Evolutionary conservation across 345 rosid genomes (phyloP).

Genomic region (Eucalyptus dawsonii): DNA sequence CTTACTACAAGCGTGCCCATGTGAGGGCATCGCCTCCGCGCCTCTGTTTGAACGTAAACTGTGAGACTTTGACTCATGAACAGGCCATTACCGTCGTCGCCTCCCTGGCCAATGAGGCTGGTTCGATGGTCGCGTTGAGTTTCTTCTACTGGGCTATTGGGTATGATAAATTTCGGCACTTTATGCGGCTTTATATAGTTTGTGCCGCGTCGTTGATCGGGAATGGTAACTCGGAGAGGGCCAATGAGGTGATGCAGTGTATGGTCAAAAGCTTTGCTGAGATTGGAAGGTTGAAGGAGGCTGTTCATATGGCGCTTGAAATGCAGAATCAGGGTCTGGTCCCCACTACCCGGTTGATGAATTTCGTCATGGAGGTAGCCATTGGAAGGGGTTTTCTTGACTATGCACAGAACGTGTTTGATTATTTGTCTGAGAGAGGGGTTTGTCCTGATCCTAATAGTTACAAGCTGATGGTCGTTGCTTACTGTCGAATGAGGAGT

Average conservation of each 20-base stretch:
- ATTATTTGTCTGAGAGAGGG: slow-evolving; percentile 64
- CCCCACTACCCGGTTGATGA: slow-evolving; percentile 7
- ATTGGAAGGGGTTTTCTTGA: slow-evolving; percentile 13
- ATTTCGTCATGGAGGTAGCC: slow-evolving; percentile 25
- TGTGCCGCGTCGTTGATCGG: slow-evolving; percentile 40
- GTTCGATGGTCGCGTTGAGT: slow-evolving; percentile 71
- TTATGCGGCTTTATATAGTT: slow-evolving; percentile 72
- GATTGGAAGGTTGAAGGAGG: slow-evolving; percentile 62
- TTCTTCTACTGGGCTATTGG: slow-evolving; percentile 72
- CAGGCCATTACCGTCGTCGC: slow-evolving; percentile 65
- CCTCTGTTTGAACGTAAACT: slow-evolving; percentile 22
- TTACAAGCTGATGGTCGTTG: slow-evolving; percentile 51
- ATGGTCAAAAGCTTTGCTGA: slow-evolving; percentile 66
- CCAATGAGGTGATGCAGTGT: slow-evolving; percentile 53
- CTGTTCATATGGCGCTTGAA: slow-evolving; percentile 59
- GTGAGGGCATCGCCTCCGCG: slow-evolving; percentile 15
- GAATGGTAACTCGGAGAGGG: slow-evolving; percentile 55
- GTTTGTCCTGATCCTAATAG: slow-evolving; percentile 39
- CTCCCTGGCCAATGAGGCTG: slow-evolving; percentile 60
- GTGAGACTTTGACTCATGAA: slow-evolving; percentile 51
- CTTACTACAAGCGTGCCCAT: slow-evolving; percentile 29
- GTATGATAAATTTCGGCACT: slow-evolving; percentile 46
- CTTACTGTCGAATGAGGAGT: slow-evolving; percentile 41
- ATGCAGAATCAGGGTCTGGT: slow-evolving; percentile 43
- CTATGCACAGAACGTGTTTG: slow-evolving; percentile 57